These are phyloP conservation scores for Arthroderma uncinatum DNA, from an alignment of 2,329 filamentous ascomycete genomes.

Conservation along the genomic window DNA sequence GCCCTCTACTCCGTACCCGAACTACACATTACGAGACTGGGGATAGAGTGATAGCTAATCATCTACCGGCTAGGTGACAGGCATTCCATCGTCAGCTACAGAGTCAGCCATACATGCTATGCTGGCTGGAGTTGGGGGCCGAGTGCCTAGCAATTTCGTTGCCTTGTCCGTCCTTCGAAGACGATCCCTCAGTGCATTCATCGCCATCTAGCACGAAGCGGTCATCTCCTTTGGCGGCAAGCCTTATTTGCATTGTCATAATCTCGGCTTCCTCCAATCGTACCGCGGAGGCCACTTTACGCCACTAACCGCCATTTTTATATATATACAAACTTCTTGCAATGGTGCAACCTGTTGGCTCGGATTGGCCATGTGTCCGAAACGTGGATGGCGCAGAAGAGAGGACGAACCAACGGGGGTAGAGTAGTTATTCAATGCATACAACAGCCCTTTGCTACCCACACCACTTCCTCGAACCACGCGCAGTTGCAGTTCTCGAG, in stretches of 20 bases:
- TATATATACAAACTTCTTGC: no score
- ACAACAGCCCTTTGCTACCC: not conserved
- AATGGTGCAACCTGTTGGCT: conserved; percentile 3
- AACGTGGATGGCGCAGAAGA: conserved; percentile 2
- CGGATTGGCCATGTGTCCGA: conserved; percentile 3
- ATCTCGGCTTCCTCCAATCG: not conserved
- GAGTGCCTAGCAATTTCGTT: not conserved
- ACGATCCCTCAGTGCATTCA: not conserved
- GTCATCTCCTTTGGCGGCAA: not conserved
- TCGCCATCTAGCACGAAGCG: not conserved
- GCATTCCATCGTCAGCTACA: not conserved
- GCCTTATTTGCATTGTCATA: not conserved
- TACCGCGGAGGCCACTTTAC: not conserved
- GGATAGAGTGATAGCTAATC: not conserved
- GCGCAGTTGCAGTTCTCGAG: not conserved
- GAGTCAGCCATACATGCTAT: not conserved
- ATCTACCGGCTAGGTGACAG: not conserved
- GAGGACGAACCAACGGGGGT: not conserved
- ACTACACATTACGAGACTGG: not conserved
- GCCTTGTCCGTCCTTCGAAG: not conserved
- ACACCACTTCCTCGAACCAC: not conserved
- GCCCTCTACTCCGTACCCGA: no score
- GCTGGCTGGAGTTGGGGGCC: not conserved
- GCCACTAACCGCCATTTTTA: conserved; percentile 1
- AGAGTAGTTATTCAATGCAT: not conserved